These are phyloP conservation scores for Chlorella sp. DNA, from an alignment of 139 green algal species.

Conservation along the genomic window DNA sequence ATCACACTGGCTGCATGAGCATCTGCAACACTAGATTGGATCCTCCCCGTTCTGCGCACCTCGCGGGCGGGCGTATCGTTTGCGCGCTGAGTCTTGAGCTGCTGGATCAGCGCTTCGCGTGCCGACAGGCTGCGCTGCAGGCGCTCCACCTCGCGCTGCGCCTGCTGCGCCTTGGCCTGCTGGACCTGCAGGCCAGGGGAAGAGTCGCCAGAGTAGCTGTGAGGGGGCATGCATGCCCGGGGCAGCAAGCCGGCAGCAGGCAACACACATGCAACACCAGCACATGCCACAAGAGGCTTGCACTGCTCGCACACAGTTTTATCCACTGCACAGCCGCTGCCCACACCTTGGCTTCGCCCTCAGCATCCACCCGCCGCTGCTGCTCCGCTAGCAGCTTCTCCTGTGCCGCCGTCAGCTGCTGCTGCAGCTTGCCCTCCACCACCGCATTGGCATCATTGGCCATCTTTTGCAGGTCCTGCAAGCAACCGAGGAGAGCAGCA, in stretches of 20 bases:
- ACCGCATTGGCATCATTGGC: not conserved
- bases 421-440: constrained; percentile 32
- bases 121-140: constrained; percentile 29
- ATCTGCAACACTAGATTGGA: no score
- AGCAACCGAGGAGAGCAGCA: no score
- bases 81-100: constrained; percentile 8
- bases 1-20: no score
- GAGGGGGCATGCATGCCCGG: no score
- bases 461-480: constrained; percentile 33
- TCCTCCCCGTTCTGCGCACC: not conserved
- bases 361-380: constrained; percentile 5
- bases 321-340: not conserved
- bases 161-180: constrained; percentile 14
- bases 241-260: no score
- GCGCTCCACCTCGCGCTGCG: constrained; percentile 33
- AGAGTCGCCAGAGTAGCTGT: not conserved
- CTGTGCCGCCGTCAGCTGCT: constrained; percentile 15
- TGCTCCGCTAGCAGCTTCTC: constrained; percentile 24
- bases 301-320: no score
- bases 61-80: constrained; percentile 11
- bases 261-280: no score
- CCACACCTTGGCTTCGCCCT: constrained; percentile 17
- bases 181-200: not conserved
- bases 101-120: constrained; percentile 19
- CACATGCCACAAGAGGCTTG: no score